Evolutionary conservation across 306 rosid species (phyloP).

Genomic region (Canavalia ensiformis): DNA sequence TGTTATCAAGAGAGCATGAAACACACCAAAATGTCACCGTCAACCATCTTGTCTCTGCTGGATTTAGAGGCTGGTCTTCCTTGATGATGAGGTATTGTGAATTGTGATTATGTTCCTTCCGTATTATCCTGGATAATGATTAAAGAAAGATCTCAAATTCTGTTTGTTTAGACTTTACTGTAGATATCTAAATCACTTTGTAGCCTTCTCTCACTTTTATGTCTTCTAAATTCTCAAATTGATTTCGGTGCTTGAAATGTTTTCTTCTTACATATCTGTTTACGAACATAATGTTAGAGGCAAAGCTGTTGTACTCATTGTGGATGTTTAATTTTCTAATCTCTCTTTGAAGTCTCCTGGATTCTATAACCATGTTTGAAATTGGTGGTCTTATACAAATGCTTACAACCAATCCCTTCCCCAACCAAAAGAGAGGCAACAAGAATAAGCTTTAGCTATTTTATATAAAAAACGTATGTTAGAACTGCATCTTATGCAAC

Average conservation of each 20-base stretch:
- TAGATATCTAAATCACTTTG: constrained; percentile 1
- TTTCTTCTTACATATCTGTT: background rate
- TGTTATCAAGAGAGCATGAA: constrained; percentile 70
- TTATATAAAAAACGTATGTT: background rate
- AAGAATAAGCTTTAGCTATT: background rate
- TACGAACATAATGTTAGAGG: background rate
- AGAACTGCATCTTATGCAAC: background rate
- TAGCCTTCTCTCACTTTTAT: constrained; percentile 6
- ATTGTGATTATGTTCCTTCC: constrained; percentile 33
- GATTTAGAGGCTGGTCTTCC: constrained; percentile 72
- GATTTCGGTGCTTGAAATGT: constrained; percentile 3
- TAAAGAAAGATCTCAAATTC: constrained; percentile 28
- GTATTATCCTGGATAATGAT: background rate
- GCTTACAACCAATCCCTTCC: background rate
- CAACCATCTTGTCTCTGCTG: constrained; percentile 64
- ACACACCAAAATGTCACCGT: constrained; percentile 60
- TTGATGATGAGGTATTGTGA: constrained; percentile 77
- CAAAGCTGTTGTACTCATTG: background rate
- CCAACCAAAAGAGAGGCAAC: background rate
- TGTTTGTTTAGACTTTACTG: constrained; percentile 21
- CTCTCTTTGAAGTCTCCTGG: background rate
- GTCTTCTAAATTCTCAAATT: constrained; percentile 19
- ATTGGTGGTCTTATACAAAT: background rate
- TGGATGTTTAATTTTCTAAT: constrained; percentile 2
- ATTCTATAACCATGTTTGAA: constrained; percentile 1